Conservation (phyloP, 345 rosid species). For the Pistacia vera region DNA sequence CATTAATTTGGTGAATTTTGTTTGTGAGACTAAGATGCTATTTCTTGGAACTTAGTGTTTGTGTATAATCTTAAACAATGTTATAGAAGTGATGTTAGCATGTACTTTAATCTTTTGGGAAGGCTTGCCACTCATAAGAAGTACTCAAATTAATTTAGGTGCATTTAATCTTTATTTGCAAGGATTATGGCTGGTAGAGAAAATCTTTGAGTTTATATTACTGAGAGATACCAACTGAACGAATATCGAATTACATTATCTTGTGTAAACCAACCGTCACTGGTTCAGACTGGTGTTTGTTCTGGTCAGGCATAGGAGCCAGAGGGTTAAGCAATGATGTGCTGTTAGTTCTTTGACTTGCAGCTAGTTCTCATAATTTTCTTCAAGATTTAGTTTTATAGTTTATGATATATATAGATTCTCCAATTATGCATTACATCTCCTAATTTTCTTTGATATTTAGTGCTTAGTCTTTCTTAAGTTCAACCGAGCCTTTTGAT, state of each 20-base stretch:
- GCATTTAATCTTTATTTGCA: constrained; percentile 8
- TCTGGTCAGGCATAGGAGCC: not conserved
- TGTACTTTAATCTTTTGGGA: constrained; percentile 1
- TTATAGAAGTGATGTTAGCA: constrained; percentile 6
- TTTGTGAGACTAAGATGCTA: not conserved
- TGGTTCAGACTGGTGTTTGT: not conserved
- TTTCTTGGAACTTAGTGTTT: not conserved
- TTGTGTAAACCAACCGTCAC: not conserved
- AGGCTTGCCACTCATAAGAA: not conserved
- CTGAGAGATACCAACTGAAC: too few relatives aligned
- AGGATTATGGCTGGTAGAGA: not conserved
- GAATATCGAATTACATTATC: not conserved
- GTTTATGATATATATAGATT: not conserved
- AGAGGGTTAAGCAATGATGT: not conserved
- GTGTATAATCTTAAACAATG: not conserved
- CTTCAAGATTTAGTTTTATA: not conserved
- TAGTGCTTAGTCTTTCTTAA: not conserved
- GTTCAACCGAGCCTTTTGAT: not conserved
- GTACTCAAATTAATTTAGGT: not conserved
- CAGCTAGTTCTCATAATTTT: not conserved
- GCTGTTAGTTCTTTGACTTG: not conserved
- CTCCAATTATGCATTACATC: not conserved
- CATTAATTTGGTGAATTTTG: not conserved
- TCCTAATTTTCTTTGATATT: not conserved
- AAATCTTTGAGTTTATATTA: not conserved